phyloP scores from a whole-genome alignment of 2,329 filamentous ascomycete genomes.

The Cladosporium phlei region DNA sequence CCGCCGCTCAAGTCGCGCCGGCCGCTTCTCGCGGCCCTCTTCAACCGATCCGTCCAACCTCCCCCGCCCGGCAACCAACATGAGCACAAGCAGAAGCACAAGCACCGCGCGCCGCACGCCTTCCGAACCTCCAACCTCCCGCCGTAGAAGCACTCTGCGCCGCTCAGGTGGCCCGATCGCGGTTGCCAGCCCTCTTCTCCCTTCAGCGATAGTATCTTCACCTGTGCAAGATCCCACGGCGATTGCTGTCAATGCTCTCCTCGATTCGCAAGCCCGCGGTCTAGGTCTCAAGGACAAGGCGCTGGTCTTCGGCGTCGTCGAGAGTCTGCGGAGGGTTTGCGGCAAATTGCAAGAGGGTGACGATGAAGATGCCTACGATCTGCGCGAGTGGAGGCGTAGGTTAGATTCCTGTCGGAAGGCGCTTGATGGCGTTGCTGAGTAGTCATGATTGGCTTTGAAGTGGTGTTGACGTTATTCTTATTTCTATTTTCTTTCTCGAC shows the following conservation, averaged over 20 bases:
- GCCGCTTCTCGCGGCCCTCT: constrained; percentile 1
- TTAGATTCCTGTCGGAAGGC: constrained; percentile 4
- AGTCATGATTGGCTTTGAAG: too few species aligned
- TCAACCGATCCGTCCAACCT: neutral
- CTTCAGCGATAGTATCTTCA: constrained; percentile 3
- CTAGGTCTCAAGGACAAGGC: constrained; percentile 53
- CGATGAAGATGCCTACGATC: constrained; percentile 55
- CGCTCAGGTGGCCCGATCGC: constrained; percentile 19
- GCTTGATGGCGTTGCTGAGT: constrained; percentile 1
- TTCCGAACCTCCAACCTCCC: constrained; percentile 15
- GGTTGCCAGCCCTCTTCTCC: constrained; percentile 34
- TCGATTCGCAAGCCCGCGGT: constrained; percentile 34
- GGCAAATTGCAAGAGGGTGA: constrained; percentile 43
- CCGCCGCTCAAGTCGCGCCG: constrained; percentile 10
- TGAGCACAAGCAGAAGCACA: too few species aligned
- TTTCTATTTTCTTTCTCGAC: too few species aligned
- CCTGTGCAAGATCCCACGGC: constrained; percentile 33
- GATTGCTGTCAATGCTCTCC: constrained; percentile 36
- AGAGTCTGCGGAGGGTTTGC: constrained; percentile 52
- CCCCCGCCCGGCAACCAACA: constrained; percentile 18
- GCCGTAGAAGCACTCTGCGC: neutral
- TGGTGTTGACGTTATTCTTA: too few species aligned
- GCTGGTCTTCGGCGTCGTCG: constrained; percentile 47
- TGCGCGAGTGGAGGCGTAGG: constrained; percentile 40
- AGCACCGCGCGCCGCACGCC: constrained; percentile 24